Evolutionary conservation across 2,329 filamentous ascomycete genomes (phyloP), one percentile per base, ranked within the genome.

Genomic region (Verticillium alfalfae): DNA sequence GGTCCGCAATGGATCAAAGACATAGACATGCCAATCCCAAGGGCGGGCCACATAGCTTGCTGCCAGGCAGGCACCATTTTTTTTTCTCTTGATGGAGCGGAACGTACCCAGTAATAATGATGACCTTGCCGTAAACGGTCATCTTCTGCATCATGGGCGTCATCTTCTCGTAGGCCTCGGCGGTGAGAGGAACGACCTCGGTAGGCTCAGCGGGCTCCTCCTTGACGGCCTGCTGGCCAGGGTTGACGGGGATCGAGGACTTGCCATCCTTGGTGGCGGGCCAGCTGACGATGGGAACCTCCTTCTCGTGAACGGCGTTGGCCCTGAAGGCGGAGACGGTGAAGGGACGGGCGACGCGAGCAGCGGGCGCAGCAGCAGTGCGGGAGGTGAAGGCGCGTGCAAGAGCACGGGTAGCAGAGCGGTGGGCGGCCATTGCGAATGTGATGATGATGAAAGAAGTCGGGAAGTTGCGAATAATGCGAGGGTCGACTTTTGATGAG

Each of bases 121-220:
- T 88, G 61, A 88, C 84, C 81, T 91, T 91, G 72, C 81, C 87
- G 72, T 84, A 84, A 64, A 91, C 81, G 59, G 81, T 86, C 82
- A 91, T 88, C 75, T 84, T 88, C 75, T 86, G 81, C 76, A 92
- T 80, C 39, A 87, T 91, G 36, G 83, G 80, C 5, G 88, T 84
- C 72, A 66, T 79, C 54, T 79, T 74, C 57, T 81, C 73, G 73
- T 80, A 86, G 61, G 85, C 77, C 68, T 80, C 78, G 63, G 80
- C 76, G 65, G 78, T 78, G 55, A 89, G 77, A 22, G 85, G 84
- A 34, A 76, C 68, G 57, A 87, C 77, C 15, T 75, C 70, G 56
- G 81, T 79, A 58, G 82, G 75, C 67, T 84, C 80, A 54, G 73
- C 68, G 15, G 71, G 70, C 16, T 36, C 41, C 34, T 34, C 39